A percentile compares a stretch with the other conserved stretches of the same genome.
Conservation (phyloP, 805 yeast genomes). For the Cyberlindnera subsufficiens region DNA sequence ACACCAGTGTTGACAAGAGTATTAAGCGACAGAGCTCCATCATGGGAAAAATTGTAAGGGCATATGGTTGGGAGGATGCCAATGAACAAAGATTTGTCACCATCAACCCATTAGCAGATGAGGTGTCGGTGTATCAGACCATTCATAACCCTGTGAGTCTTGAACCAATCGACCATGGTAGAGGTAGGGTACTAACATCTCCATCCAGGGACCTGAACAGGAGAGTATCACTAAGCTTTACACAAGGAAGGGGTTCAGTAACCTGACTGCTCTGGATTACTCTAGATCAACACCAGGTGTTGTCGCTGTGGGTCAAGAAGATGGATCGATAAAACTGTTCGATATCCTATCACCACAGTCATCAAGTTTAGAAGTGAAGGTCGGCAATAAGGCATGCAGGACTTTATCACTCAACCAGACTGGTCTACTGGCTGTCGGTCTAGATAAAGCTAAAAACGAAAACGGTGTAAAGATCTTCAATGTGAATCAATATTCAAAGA, state of each 20-base stretch:
- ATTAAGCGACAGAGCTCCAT: background rate
- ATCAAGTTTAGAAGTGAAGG: constrained; percentile 20
- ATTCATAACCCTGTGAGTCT: constrained; percentile 26
- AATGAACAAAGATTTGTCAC: constrained; percentile 20
- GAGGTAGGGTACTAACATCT: background rate
- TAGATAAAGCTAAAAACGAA: constrained; percentile 58
- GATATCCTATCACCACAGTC: constrained; percentile 41
- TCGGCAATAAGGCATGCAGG: constrained; percentile 71
- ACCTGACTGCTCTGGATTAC: constrained; percentile 61
- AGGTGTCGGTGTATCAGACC: constrained; percentile 60
- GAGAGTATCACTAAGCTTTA: constrained; percentile 47
- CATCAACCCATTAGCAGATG: constrained; percentile 71
- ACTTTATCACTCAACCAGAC: constrained; percentile 60
- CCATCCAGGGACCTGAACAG: constrained; percentile 24
- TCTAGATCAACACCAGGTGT: constrained; percentile 50
- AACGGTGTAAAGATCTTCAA: constrained; percentile 79
- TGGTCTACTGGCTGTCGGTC: constrained; percentile 69
- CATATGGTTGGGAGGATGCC: constrained; percentile 23
- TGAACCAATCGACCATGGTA: background rate
- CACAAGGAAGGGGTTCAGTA: constrained; percentile 58
- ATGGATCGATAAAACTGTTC: constrained; percentile 59
- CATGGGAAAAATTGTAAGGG: constrained; percentile 24
- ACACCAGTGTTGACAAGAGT: too few species aligned
- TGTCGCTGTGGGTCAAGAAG: constrained; percentile 68
- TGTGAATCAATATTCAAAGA: constrained; percentile 49